Base-by-base conservation (phyloP, 805 yeast genomes). In the Candida methanosorbosa region DNA sequence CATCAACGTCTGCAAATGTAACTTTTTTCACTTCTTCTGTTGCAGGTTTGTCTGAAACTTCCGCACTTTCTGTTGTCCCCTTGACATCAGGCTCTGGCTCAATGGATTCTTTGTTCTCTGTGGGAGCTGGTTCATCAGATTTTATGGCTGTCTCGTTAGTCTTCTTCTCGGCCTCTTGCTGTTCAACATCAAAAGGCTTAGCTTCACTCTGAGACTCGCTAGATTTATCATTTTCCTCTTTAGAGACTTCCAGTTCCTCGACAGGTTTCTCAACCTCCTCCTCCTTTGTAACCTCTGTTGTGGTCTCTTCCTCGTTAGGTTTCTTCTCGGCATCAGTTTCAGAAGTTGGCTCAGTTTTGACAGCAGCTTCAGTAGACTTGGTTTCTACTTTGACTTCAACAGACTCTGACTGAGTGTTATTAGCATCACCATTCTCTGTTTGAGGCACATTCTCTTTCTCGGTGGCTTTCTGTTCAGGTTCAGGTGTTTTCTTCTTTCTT, bases 401-500 rank as follows among this genome's bases (percentile, higher is more conserved):
- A 13, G 16, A 13, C 2, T 27, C 35, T 24, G n/a, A 14, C n/a
- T 15, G 20, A 8, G 12, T 27, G 24, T 30, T 40, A 5, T 28
- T 37, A 31, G 36, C 37, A 11, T n/a, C 38, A 14, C 25, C 35
- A 13, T 30, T 33, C 16, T 29, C 32, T 14, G 29, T 14, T 34
- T 34, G 13, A 28, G 20, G 4, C 15, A 7, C 18, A 18, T 25
- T 36, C 45, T 43, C 48, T 36, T 34, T 54, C 48, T 37, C 49
- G 59, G 27, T 38, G 43, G n/a, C n/a, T n/a, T n/a, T 34, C 50
- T 50, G 29, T 32, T 12, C 28, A 33, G 25, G 14, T 9, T 13
- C 19, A 7, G 23, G 16, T 17, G n/a, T 19, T 14, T 33, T 33
- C 36, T 49, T 49, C 18, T 44, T 64, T 24, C 65, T 65, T 51